Base-by-base conservation (phyloP, 2,329 filamentous ascomycete species). In the Trichoderma oligosporum region DNA sequence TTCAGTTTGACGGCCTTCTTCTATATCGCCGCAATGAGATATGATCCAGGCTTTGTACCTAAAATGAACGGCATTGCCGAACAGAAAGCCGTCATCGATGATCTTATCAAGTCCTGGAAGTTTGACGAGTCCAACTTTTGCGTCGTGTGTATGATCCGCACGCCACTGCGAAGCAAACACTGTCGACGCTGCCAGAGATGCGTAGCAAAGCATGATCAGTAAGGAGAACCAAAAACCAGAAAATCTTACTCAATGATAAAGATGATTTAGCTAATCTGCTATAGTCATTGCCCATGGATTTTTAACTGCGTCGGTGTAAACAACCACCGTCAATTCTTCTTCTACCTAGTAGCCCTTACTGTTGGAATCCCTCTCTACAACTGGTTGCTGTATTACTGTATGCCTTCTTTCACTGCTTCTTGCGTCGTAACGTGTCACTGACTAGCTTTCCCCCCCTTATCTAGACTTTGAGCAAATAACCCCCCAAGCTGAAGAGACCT, bases 171-270 rank as follows among this genome's bases (percentile, higher is more conserved):
- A 63, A 96, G 92, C 76, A 99, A 97, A 77, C 94, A 99, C 74
- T 99, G 94, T 76, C 88, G 87, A 68, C 82, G 89, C 60, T 99
- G 94, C 71, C 85, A 88, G 66, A 88, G 93, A 62, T 99, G 94
- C 70, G 89, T 99, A 54, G 91, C 93, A 55, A 96, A 95, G 73
- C 91, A 96, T 74, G 94, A 99, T 69, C 94, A 99, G 91, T 95
- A 75, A 80, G 89, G 63, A 18, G 6, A n/a, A n/a, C n/a, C n/a
- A n/a, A n/a, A n/a, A n/a, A n/a, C n/a, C n/a, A n/a, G 2, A 22
- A 4, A 14, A n/a, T 9, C 7, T 7, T 14, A 12, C n/a, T 20
- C 16, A 7, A 7, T 4, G 7, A 11, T 27, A 2, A 16, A 7
- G 24, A 48, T 2, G n/a, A 27, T 12, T 12, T 6, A 4, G 22